phyloP scores from a whole-genome alignment of 202 grass and related monocot genomes.

The Digitaria exilis region DNA sequence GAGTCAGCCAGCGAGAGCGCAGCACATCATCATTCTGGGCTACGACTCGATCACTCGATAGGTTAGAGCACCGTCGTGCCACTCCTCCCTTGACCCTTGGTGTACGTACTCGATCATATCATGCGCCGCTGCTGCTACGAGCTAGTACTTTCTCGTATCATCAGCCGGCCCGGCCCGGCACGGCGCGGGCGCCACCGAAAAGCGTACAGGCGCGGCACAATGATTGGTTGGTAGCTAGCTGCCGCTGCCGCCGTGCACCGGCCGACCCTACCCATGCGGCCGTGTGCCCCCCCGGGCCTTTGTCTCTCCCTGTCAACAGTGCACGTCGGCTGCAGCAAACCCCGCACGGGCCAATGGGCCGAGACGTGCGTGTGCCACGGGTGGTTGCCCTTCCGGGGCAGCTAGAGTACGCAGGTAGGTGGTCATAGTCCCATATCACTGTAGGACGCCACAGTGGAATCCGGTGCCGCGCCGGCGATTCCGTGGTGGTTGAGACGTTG shows the following conservation, averaged over 20 bases:
- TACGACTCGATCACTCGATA: too few species aligned
- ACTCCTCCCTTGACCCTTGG: too few species aligned
- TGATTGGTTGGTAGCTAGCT: background rate
- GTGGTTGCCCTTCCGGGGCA: background rate
- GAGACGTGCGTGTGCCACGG: too few species aligned
- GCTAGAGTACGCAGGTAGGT: background rate
- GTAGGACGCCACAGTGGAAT: background rate
- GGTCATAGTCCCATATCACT: background rate
- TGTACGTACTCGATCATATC: too few species aligned
- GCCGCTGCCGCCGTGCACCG: background rate
- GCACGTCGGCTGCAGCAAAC: too few species aligned
- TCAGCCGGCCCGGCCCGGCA: background rate
- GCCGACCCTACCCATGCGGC: background rate
- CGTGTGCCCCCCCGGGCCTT: background rate
- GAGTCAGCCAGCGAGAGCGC: too few species aligned
- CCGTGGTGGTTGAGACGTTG: slow-evolving; percentile 15
- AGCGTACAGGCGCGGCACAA: slow-evolving; percentile 21
- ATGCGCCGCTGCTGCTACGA: background rate
- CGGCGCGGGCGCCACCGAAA: background rate
- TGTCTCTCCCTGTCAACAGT: background rate
- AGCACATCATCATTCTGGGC: background rate
- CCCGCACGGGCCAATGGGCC: too few species aligned
- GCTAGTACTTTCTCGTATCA: background rate
- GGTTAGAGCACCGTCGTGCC: too few species aligned
- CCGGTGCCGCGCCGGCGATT: background rate